phyloP scores from a whole-genome alignment of 2,329 filamentous ascomycete genomes.

The Botryotinia narcissicola region DNA sequence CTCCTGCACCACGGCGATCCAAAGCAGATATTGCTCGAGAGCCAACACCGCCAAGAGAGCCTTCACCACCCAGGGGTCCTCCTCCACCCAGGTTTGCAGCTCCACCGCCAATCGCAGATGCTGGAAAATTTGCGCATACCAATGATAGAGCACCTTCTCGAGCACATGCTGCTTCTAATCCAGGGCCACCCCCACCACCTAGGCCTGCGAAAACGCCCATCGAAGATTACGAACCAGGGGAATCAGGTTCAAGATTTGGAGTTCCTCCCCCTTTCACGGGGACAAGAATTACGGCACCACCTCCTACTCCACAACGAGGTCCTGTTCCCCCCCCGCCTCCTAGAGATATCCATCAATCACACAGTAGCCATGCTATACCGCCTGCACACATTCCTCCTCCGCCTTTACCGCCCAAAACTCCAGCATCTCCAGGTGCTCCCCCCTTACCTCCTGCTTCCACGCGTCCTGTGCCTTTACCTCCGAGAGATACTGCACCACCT shows the following conservation, averaged over 20 bases:
- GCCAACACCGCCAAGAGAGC: constrained; percentile 65
- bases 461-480: constrained; percentile 44
- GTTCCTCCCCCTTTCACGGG: constrained; percentile 80
- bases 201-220: constrained; percentile 68
- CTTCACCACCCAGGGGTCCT: constrained; percentile 60
- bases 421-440: constrained; percentile 46
- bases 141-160: constrained; percentile 46
- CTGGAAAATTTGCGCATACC: constrained; percentile 75
- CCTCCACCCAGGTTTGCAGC: constrained; percentile 73
- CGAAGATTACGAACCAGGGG: constrained; percentile 58
- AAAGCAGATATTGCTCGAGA: constrained; percentile 49
- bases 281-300: constrained; percentile 62
- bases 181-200: constrained; percentile 66
- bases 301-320: constrained; percentile 71
- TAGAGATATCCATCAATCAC: constrained; percentile 47
- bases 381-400: constrained; percentile 39
- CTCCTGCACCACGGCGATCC: constrained; percentile 60
- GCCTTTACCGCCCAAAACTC: constrained; percentile 46
- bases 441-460: constrained; percentile 51
- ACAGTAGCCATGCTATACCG: constrained; percentile 43
- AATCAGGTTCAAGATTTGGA: constrained; percentile 56
- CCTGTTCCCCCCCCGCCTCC: constrained; percentile 70
- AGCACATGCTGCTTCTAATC: constrained; percentile 50
- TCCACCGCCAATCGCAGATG: constrained; percentile 84
- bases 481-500: constrained; percentile 34